A percentile compares a stretch with the other conserved stretches of the same genome.
Conservation (phyloP, 1,139 yeast genomes). For the Hyphopichia wangnamkhiaoensis region DNA sequence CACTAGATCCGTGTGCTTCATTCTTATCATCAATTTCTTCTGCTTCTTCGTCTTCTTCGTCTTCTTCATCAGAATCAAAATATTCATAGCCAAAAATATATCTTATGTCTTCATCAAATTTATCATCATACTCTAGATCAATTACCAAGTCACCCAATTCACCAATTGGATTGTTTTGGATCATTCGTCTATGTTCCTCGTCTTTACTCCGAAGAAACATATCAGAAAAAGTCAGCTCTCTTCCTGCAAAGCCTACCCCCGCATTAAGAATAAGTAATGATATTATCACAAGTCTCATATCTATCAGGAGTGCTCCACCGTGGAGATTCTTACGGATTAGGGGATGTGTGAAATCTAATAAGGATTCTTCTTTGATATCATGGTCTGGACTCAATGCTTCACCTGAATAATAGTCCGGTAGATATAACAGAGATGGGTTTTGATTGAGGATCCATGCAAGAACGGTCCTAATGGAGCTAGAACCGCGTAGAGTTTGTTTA, state of each 20-base stretch:
- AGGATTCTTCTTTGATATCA: slow-evolving; percentile 57
- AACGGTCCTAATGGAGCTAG: slow-evolving; percentile 61
- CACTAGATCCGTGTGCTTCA: slow-evolving; percentile 8
- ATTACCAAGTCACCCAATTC: slow-evolving; percentile 56
- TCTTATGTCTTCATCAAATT: slow-evolving; percentile 70
- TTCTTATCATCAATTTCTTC: slow-evolving; percentile 3
- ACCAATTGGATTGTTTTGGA: slow-evolving; percentile 24
- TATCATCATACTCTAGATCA: slow-evolving; percentile 63
- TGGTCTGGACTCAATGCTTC: slow-evolving; percentile 34
- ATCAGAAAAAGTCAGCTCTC: slow-evolving; percentile 4
- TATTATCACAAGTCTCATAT: slow-evolving; percentile 43
- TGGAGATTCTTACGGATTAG: slow-evolving; percentile 55
- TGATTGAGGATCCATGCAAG: slow-evolving; percentile 61
- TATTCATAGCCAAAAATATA: slow-evolving; percentile 70
- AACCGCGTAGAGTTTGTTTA: slow-evolving; percentile 58
- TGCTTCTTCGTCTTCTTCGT: slow-evolving; percentile 12
- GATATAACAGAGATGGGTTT: slow-evolving; percentile 31
- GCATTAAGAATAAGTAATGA: slow-evolving; percentile 28
- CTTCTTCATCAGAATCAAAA: slow-evolving; percentile 28
- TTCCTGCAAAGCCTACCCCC: slow-evolving; percentile 23
- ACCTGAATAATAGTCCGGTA: slow-evolving; percentile 7
- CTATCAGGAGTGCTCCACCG: slow-evolving; percentile 59
- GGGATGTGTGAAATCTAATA: slow-evolving; percentile 61
- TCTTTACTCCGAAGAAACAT: slow-evolving; percentile 11
- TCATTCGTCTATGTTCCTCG: slow-evolving; percentile 19